These are phyloP conservation scores for Durio zibethinus DNA, from an alignment of 345 rosid species.

Conservation along the genomic window DNA sequence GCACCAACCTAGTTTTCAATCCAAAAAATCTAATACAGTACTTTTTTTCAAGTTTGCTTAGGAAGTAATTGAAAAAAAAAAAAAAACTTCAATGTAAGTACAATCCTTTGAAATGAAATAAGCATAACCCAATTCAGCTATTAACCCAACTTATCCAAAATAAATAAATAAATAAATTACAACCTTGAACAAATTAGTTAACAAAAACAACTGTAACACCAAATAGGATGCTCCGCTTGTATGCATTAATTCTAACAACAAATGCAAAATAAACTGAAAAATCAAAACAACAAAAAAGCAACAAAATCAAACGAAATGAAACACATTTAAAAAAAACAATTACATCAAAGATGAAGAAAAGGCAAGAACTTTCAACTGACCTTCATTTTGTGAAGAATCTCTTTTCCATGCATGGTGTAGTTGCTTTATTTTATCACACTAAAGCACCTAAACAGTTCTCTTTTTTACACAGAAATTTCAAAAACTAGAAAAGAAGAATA, in stretches of 20 bases:
- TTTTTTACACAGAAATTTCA: background rate
- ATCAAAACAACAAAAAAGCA: background rate
- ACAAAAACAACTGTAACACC: background rate
- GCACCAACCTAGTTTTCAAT: background rate
- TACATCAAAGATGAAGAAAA: background rate
- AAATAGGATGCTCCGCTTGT: background rate
- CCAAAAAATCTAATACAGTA: background rate
- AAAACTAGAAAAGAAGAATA: background rate
- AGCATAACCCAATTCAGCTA: background rate
- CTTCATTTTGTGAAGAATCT: conserved; percentile 78
- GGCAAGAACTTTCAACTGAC: conserved; percentile 28
- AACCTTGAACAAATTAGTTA: background rate
- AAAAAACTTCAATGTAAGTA: background rate
- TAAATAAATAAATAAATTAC: background rate
- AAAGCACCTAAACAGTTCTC: background rate
- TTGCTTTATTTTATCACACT: background rate
- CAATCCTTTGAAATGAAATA: background rate
- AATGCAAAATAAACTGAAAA: background rate
- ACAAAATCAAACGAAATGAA: background rate
- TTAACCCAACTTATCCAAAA: background rate
- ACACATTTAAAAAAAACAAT: background rate
- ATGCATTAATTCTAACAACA: background rate
- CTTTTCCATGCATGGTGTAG: conserved; percentile 53
- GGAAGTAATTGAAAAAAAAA: background rate
- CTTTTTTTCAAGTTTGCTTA: background rate